Base-by-base conservation (phyloP, 2,329 filamentous ascomycete species). In the Tolypocladium sp. region DNA sequence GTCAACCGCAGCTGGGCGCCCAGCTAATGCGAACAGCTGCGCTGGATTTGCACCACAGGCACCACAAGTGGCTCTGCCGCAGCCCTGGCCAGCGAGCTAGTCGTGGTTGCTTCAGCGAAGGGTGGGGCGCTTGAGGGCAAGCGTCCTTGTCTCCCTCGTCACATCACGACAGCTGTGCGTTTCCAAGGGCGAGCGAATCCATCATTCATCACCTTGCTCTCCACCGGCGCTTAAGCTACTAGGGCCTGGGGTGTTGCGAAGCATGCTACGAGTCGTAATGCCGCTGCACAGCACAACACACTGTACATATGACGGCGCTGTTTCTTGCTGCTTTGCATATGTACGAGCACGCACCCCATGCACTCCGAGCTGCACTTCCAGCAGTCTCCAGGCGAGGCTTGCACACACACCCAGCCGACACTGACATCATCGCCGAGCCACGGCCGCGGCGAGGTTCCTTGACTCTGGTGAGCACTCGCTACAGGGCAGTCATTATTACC, bases 51-150 rank as follows among this genome's bases (percentile, higher is more conserved):
- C 44, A 27, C 44, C 44, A 4, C 25, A 5, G 25, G 17, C 25
- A 49, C 25, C 25, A 13, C 46, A 49, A 49, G 44, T 27, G 44
- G 44, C 44, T 49, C 46, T 33, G 46, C 8, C 15, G 27, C 27
- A 4, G 25, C 46, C 46, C 46, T 52, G 49, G 30, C 17, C 53
- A 20, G 41, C 30, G 22, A 27, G 53, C 53, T 49, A 30, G 57
- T 12, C 58, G 54, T 40, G 20, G 59, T 60, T 60, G 59, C 59
- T 60, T 56, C 53, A 58, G 59, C 59, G 55, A 60, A 60, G 59
- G 53, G 59, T 56, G 59, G 59, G 53, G 56, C 35, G 13, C 13
- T n/a, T 7, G 35, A 35, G 20, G 7, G 12, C n/a, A 7, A 12
- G 37, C 35, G n/a, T 37, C 27, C 27, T 25, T 13, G 5, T 53